Percentiles rank a stretch among this genome's conserved stretches.
Evolutionary conservation across 805 yeast species (phyloP).

Genomic region (Teunomyces tritomae): DNA sequence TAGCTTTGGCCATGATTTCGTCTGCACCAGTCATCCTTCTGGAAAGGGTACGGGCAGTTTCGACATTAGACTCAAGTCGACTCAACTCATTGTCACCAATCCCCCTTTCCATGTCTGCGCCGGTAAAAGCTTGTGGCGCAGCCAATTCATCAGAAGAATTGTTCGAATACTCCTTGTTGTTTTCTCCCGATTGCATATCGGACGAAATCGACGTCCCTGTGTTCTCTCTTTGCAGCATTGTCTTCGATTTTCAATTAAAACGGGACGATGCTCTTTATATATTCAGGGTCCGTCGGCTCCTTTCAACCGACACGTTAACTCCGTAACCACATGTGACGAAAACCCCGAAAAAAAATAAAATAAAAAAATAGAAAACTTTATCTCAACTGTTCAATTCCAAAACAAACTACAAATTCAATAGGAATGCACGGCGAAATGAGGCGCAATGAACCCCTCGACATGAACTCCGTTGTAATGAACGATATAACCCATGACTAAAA

Average conservation of each 20-base stretch:
- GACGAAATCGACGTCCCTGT: not conserved
- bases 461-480: no score
- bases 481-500: no score
- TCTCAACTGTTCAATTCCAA: no score
- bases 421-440: no score
- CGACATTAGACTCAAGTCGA: constrained; percentile 21
- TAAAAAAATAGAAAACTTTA: no score
- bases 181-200: not conserved
- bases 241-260: not conserved
- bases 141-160: constrained; percentile 5
- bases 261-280: not conserved
- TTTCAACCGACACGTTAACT: no score
- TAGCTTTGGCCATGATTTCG: constrained; percentile 17
- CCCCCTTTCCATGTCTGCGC: constrained; percentile 5
- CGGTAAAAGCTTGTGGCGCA: constrained; percentile 11
- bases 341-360: no score
- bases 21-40: constrained; percentile 21
- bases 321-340: no score
- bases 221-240: not conserved
- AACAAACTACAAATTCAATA: no score
- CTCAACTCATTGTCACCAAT: constrained; percentile 8
- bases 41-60: constrained; percentile 19
- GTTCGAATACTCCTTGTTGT: constrained; percentile 4
- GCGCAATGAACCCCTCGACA: no score
- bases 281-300: not conserved